These are phyloP conservation scores for Mollisiaceae sp. DNA, from an alignment of 2,329 filamentous ascomycete genomes.

Conservation along the genomic window DNA sequence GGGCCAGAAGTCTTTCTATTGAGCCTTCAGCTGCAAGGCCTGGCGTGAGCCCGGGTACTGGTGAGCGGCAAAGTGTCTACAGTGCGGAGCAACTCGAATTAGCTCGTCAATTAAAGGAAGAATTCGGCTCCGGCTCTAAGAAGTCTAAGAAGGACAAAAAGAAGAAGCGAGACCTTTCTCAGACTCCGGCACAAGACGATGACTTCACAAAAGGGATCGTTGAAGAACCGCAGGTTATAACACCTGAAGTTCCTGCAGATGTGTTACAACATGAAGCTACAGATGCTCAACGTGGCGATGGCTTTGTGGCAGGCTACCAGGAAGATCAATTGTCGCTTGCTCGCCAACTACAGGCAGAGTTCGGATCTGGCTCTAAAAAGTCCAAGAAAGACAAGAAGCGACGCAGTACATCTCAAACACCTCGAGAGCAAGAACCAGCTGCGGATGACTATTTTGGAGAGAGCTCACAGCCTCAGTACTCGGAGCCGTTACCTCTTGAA, in stretches of 20 bases:
- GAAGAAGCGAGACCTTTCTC: conserved; percentile 30
- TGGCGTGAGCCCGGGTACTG: conserved; percentile 15
- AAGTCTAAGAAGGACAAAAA: conserved; percentile 49
- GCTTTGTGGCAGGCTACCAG: conserved; percentile 34
- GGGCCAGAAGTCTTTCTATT: conserved; percentile 38
- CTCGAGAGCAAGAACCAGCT: conserved; percentile 26
- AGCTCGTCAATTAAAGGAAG: conserved; percentile 37
- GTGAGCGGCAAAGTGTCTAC: conserved; percentile 31
- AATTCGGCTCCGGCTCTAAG: conserved; percentile 35
- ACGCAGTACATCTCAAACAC: conserved; percentile 36
- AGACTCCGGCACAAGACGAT: conserved; percentile 26
- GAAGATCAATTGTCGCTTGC: conserved; percentile 39
- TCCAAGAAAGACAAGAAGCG: conserved; percentile 47
- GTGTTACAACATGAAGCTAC: conserved; percentile 8
- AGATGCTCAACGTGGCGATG: conserved; percentile 23
- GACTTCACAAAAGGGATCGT: conserved; percentile 12
- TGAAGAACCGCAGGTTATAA: conserved; percentile 5
- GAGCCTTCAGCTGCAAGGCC: conserved; percentile 25
- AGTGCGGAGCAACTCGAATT: conserved; percentile 41
- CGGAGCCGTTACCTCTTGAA: conserved; percentile 16
- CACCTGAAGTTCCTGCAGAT: conserved; percentile 4
- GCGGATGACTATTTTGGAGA: conserved; percentile 31
- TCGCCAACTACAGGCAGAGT: conserved; percentile 38
- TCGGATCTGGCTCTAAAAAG: conserved; percentile 39
- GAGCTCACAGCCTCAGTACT: conserved; percentile 15